Base-by-base conservation (phyloP, 176 grass and related monocot genomes). In the Oryza glumipatula region DNA sequence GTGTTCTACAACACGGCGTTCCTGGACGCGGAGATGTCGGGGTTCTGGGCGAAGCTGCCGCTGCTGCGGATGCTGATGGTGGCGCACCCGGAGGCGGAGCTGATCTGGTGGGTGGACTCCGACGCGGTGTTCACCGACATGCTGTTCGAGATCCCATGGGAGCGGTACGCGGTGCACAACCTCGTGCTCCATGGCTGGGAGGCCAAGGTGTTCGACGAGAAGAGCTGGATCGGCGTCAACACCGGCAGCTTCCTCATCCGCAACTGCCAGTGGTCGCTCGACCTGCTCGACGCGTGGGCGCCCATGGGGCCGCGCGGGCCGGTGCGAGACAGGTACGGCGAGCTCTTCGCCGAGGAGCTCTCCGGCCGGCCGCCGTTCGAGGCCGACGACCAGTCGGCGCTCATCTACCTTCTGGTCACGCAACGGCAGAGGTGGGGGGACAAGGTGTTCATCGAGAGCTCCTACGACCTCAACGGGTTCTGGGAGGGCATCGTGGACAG, bases 91-190 rank as follows among this genome's bases (percentile, higher is more conserved):
- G 95, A 97, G 90, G 90, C 82, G 78, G 95, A 98, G 87, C 88
- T 94, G 36, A 13, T 97, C 66, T 97, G 95, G 95, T 97, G 95
- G 95, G 92, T 94, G 90, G 95, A 98, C 84, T 90, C 91, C 32
- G 95, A 98, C 74, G 95, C 88, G 9, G 77, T 93, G 81, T 98
- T 94, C 82, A 98, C 92, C 26, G 95, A 98, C 88, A 91, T 98
- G 92, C 72, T 69, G 26, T 98, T 93, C 86, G 92, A 98, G 86
- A 85, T 87, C 33, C 95, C 92, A 36, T 88, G 92, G 82, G 83
- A 82, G 32, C 82, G 82, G 56, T 98, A 98, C 84, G 84, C 61
- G 49, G 28, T 11, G 19, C 74, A 98, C 90, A 94, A 98, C 74
- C 95, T 98, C 4, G 88, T 98, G 47, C 77, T 98, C 83, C 95